Evolutionary conservation across 140 eudicot genomes (phyloP).

Genomic region (Erigeron philadelphicus): DNA sequence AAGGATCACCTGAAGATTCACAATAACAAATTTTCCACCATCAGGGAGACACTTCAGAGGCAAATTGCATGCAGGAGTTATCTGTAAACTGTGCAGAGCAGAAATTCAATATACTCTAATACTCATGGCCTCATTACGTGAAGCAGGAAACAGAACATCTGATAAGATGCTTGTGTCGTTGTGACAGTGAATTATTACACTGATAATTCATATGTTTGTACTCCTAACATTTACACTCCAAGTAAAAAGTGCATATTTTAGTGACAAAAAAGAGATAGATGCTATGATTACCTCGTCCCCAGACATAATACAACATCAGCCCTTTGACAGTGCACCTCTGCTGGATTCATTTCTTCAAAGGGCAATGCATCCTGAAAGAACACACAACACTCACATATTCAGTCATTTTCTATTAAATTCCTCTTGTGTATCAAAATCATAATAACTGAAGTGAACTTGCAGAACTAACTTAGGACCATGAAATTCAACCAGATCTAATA

Average conservation of each 20-base stretch:
- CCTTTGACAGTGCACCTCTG: conserved; percentile 73
- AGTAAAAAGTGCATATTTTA: conserved; percentile 16
- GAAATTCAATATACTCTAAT: conserved; percentile 13
- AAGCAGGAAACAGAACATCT: conserved; percentile 6
- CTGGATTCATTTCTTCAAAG: conserved; percentile 71
- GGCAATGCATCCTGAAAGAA: conserved; percentile 71
- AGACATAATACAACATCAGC: conserved; percentile 80
- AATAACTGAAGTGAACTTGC: conserved; percentile 8
- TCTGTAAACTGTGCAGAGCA: conserved; percentile 63
- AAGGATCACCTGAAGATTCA: conserved; percentile 71
- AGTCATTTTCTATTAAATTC: background rate
- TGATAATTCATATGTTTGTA: background rate
- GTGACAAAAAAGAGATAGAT: background rate
- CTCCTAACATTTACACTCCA: conserved; percentile 16
- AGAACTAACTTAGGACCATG: conserved; percentile 7
- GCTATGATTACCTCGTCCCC: conserved; percentile 59
- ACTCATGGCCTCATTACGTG: background rate
- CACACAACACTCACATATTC: conserved; percentile 6
- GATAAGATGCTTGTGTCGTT: background rate
- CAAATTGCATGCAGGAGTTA: conserved; percentile 85
- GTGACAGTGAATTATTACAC: background rate
- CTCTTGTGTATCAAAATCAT: conserved; percentile 1
- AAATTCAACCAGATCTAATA: conserved; percentile 3
- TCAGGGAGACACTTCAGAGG: conserved; percentile 68
- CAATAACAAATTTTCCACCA: conserved; percentile 78